These are phyloP conservation scores for Rauvolfia tetraphylla DNA, from an alignment of 257 asterid genomes.

Conservation along the genomic window DNA sequence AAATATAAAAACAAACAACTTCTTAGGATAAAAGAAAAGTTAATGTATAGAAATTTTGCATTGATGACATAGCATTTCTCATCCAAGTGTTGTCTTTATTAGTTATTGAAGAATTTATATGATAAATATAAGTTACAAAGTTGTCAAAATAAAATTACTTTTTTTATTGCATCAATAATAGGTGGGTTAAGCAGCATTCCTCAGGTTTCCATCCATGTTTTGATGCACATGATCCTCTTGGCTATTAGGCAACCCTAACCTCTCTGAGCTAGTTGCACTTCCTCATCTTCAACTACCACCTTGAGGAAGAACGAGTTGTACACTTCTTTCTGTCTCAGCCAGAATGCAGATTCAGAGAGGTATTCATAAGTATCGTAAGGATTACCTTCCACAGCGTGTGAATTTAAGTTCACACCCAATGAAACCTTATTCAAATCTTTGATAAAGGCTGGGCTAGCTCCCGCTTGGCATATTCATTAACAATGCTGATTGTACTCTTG, in stretches of 20 bases:
- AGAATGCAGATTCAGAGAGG: neutral
- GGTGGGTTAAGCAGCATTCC: neutral
- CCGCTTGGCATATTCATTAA: conserved; percentile 62
- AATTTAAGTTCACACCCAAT: neutral
- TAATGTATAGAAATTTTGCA: too few species aligned
- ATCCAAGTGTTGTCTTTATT: too few species aligned
- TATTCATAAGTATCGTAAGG: neutral
- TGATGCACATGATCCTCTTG: neutral
- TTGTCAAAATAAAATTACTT: too few species aligned
- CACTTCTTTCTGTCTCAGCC: neutral
- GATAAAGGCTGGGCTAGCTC: conserved; percentile 37
- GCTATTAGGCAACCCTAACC: neutral
- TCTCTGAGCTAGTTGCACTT: neutral
- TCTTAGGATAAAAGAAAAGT: too few species aligned
- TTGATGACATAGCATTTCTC: too few species aligned
- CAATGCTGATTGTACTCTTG: conserved; percentile 49
- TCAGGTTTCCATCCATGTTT: neutral
- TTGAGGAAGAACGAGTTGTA: neutral
- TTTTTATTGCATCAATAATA: too few species aligned
- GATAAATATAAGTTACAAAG: too few species aligned
- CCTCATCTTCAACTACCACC: neutral
- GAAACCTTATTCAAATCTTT: conserved; percentile 30
- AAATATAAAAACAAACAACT: too few species aligned
- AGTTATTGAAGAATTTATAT: too few species aligned
- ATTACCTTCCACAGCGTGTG: neutral